Evolutionary conservation across 73 alveolate genomes (phyloP), one percentile per base, ranked within the genome.

Genomic region (Paramecium octaurelia): DNA sequence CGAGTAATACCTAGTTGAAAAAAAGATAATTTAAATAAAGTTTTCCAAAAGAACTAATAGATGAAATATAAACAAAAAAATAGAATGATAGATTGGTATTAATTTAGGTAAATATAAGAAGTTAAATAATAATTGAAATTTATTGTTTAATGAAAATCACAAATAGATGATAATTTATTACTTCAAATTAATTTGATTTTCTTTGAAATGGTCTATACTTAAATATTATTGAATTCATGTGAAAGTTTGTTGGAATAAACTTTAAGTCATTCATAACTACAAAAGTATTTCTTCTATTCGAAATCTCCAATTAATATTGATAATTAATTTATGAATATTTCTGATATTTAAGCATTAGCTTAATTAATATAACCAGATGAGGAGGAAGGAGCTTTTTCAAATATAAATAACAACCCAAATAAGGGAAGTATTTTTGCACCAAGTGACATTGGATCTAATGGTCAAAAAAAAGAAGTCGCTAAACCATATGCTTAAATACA

Each of bases 361-460:
- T 24, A 1, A 64, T 20, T 64, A 31, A 64, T 64, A 12, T 34
- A 64, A 24, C 50, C 84, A 16, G 88, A 75, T 6, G 88, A 75
- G 12, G 88, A 75, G 8, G 88, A 75, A 75, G 12, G 60, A 18
- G 3, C 38, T 29, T 75, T 35, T 36, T 38, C 88, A 21, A 29
- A 34, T 75, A 75, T 75, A 35, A 75, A 75, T 36, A 75, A 75
- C 20, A 75, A 75, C 38, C 88, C 88, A 35, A 75, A 75, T 18
- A 75, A 75, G 20, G 88, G 88, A 21, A 75, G 88, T 75, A 42
- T 75, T 20, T 75, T 75, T 34, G 88, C 88, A 3, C 88, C 84
- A 20, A 75, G 68, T 34, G 88, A 75, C 18, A 75, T 75, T 64
- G 84, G 84, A 31, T 27, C 88, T 29, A 42, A 34, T 29, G 88